Evolutionary conservation across 202 grass and related monocot genomes (phyloP), one percentile per base, ranked within the genome.

Genomic region (Eragrostis tef): DNA sequence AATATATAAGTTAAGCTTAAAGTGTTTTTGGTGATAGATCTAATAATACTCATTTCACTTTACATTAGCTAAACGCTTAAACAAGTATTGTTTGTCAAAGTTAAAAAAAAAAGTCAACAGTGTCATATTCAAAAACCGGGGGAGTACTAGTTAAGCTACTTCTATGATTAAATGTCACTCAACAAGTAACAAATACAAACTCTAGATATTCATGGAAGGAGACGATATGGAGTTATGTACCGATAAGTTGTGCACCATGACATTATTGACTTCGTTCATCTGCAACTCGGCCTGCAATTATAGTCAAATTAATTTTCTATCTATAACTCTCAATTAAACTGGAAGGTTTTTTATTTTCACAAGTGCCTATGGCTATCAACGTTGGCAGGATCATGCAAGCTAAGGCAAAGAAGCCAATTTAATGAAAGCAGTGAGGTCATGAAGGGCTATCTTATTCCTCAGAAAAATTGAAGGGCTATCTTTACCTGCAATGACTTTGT

Each of bases 221-320:
- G 13, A 73, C 52, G 9, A 81, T 86, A 78, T 26, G 66, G 17
- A 53, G 42, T 64, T 17, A 9, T 54, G 15, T 91, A 98, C 95
- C 80, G 95, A 98, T 87, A 98, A 79, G 54, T 94, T 98, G 81
- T 98, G 95, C 84, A 98, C 92, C 92, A 98, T 88, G 65, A 98
- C 95, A 86, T 95, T 98, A 50, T 98, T 98, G 84, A 95, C 83
- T 92, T 98, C 88, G 78, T 95, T 93, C 95, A 98, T 98, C 87
- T 98, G 95, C 86, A 98, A 87, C 71, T 98, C 95, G 25, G 92
- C 95, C 95, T 98, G 90, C 34, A 91, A 87, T 83, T 54, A 66
- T 57, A 81, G 87, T 39, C 15, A 73, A 66, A 75, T 75, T 81
- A 72, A 50, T 54, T 56, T 43, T 69, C 48, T 52, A 6, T 2